These are phyloP conservation scores for Aspergillus viridinutans DNA, from an alignment of 2,329 filamentous ascomycete species.

Conservation along the genomic window DNA sequence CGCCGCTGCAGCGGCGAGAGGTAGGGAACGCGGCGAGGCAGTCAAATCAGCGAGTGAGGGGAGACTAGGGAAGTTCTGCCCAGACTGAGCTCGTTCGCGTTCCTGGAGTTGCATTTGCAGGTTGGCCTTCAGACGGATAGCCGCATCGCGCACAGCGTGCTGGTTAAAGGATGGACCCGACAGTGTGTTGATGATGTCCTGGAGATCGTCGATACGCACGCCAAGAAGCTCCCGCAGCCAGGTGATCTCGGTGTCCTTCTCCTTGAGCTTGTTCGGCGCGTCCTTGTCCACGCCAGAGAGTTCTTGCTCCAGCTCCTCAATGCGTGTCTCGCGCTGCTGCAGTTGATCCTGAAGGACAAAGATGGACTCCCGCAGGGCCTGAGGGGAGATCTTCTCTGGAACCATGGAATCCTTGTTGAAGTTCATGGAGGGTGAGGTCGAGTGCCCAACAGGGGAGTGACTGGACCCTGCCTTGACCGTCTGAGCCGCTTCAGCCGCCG, in stretches of 20 bases:
- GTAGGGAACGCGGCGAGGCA: slow-evolving; percentile 70
- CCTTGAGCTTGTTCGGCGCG: slow-evolving; percentile 75
- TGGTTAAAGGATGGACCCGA: slow-evolving; percentile 71
- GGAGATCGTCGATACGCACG: slow-evolving; percentile 83
- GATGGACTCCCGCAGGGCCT: slow-evolving; percentile 92
- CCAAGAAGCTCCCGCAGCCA: slow-evolving; percentile 93
- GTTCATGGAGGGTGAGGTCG: slow-evolving; percentile 46
- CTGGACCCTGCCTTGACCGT: slow-evolving; percentile 46
- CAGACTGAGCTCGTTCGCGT: slow-evolving; percentile 76
- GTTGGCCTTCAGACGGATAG: slow-evolving; percentile 88
- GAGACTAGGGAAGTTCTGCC: slow-evolving; percentile 65
- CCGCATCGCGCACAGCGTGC: slow-evolving; percentile 77
- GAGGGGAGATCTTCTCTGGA: slow-evolving; percentile 86
- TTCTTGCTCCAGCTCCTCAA: slow-evolving; percentile 78
- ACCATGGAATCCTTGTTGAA: slow-evolving; percentile 45
- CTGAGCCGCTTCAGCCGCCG: slow-evolving; percentile 73
- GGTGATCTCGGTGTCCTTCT: slow-evolving; percentile 87
- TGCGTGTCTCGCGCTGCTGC: slow-evolving; percentile 84
- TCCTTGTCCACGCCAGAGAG: slow-evolving; percentile 69
- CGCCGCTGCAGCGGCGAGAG: slow-evolving; percentile 88
- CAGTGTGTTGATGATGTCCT: slow-evolving; percentile 81
- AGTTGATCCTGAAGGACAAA: slow-evolving; percentile 95
- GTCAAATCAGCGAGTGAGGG: slow-evolving; percentile 72
- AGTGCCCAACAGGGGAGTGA: slow-evolving; percentile 38
- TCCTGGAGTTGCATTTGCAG: slow-evolving; percentile 98